Conservation (phyloP, 192 early-diverging fungal species). For the Coemansia sp. region DNA sequence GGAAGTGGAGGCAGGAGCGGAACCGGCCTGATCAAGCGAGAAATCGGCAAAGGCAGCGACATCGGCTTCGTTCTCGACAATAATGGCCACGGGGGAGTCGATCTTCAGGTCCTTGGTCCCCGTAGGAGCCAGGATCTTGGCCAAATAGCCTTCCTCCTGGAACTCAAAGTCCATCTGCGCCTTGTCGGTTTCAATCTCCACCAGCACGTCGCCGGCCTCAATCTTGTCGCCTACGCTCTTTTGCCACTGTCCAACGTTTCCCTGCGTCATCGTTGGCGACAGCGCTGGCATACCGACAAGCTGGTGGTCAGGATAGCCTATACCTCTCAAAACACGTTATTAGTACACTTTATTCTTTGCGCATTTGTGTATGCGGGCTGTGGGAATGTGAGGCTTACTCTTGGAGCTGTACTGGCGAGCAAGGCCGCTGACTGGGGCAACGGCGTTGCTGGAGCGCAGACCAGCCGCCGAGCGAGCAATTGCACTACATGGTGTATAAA, state of each 20-base stretch:
- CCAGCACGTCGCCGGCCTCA: constrained; percentile 84
- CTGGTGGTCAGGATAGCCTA: constrained; percentile 66
- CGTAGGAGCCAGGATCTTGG: constrained; percentile 81
- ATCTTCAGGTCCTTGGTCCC: constrained; percentile 89
- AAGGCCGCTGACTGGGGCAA: constrained; percentile 9
- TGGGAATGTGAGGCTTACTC: constrained; percentile 10
- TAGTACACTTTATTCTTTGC: not conserved
- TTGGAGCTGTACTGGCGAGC: constrained; percentile 51
- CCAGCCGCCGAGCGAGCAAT: constrained; percentile 14
- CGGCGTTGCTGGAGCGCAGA: constrained; percentile 14
- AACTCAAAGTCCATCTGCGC: constrained; percentile 99
- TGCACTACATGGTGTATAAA: constrained; percentile 7
- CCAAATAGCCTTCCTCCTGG: constrained; percentile 93
- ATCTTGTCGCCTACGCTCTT: constrained; percentile 90
- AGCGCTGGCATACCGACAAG: constrained; percentile 90
- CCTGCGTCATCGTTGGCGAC: constrained; percentile 96
- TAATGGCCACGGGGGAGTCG: constrained; percentile 82
- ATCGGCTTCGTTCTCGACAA: constrained; percentile 87
- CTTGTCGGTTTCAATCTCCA: constrained; percentile 98
- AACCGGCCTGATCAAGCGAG: constrained; percentile 54
- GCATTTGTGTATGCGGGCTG: not conserved
- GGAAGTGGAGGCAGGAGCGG: constrained; percentile 20
- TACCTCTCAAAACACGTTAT: not conserved
- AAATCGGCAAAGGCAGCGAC: constrained; percentile 85
- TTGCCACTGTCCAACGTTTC: constrained; percentile 90